Conservation (phyloP, 306 rosid genomes). For the Casuarina glauca region DNA sequence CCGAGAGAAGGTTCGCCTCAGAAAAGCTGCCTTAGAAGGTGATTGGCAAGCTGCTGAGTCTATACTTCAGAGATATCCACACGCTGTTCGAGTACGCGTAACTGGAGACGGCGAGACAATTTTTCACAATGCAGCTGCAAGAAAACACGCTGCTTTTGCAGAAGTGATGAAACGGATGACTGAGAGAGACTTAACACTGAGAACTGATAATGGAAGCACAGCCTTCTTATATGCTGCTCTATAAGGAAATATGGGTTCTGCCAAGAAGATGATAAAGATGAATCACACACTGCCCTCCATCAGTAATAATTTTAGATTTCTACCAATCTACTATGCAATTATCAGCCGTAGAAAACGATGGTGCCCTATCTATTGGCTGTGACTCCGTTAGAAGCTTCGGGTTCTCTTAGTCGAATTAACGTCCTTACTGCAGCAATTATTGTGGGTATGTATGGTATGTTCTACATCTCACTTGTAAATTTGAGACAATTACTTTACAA, state of each 20-base stretch:
- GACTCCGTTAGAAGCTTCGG: neutral
- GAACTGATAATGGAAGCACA: neutral
- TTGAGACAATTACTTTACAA: no score
- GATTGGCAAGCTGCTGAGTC: no score
- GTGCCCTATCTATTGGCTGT: neutral
- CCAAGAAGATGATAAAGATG: neutral
- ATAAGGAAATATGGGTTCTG: constrained; percentile 11
- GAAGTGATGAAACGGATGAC: neutral
- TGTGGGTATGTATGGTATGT: neutral
- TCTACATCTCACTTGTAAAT: neutral
- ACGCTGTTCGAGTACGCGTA: no score
- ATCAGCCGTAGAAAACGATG: constrained; percentile 12
- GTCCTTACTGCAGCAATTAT: neutral
- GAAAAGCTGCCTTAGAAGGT: no score
- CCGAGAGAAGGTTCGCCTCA: neutral
- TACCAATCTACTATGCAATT: constrained; percentile 16
- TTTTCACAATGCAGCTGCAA: neutral
- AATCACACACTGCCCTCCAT: neutral
- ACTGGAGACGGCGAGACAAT: no score
- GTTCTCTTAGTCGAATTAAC: neutral
- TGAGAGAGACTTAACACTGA: neutral
- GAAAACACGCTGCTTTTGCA: constrained; percentile 15
- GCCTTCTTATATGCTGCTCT: constrained; percentile 19
- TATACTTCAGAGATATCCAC: no score
- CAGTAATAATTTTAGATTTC: neutral